Evolutionary conservation across 352 stramenopile species (phyloP), one percentile per base, ranked within the genome.

Genomic region (Globisporangium uncinulatum): DNA sequence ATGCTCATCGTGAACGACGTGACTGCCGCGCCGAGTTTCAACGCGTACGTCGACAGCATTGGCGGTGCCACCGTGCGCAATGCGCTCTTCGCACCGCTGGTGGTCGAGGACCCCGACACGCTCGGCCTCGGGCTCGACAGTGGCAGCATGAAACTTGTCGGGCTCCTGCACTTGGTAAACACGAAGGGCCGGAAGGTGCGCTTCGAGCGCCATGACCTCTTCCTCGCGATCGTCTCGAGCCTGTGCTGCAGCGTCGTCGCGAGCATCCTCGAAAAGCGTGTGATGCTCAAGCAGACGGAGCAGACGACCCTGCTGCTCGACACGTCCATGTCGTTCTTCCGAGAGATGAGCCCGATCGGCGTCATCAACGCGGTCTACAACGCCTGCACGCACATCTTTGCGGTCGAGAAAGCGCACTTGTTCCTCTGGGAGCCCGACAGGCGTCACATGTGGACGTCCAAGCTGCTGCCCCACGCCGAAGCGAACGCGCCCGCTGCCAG

Each of bases 301-400:
- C 74, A 92, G 58, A 87, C 80, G 19, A 70, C 60, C 4, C 55
- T 75, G 46, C 51, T 92, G 6, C 55, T 92, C 11, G 81, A 92
- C 48, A 86, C 76, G 15, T 87, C 79, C 17, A 83, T 89, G 71
- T 75, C 73, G 11, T 88, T 92, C 53, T 89, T 89, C 63, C 88
- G 88, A 59, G 81, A 92, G 61, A 86, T 89, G 76, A 88, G 76
- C 46, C 76, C 78, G 31, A 61, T 92, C 17, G 81, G 81, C 6
- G 69, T 92, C 49, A 88, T 92, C 46, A 92, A 89, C 57, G 81
- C 79, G 2, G 81, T 92, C 19, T 89, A 87, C 71, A 92, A 92
- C 43, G 76, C 81, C 20, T 86, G 75, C 44, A 64, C 74, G 41
- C 75, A 65, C 51, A 86, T 88, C 45, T 92, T 88, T 56, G 63